Evolutionary conservation across 2,329 filamentous ascomycete species (phyloP), one percentile per base, ranked within the genome.

Genomic region (Escovopsis sp.): DNA sequence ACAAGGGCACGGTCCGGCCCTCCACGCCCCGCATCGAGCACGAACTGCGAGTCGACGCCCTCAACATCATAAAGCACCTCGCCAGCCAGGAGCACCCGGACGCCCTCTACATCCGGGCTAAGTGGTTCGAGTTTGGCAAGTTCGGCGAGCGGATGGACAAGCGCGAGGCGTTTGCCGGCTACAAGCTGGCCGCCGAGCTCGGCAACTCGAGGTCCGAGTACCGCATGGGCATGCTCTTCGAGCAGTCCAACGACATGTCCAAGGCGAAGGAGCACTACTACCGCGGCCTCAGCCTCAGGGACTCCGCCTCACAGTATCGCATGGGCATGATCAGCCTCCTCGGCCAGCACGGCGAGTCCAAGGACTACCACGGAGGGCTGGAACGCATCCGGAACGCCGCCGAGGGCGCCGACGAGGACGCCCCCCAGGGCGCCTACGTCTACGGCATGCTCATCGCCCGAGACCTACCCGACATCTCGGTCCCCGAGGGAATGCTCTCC

Each of bases 51-150:
- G 67, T 81, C 39, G 91, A 98, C 59, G 87, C 91, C 29, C 73
- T 94, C 64, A 95, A 88, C 57, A 91, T 98, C 47, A 82, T 95
- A 51, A 75, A 74, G 43, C 95, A 95, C 58, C 69, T 98, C 31
- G 84, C 89, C 20, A 82, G 88, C 40, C 91, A 98, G 59, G 78
- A 81, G 48, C 91, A 98, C 53, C 91, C 91, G 20, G 87, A 91
- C 56, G 91, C 91, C 20, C 78, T 93, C 50, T 98, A 96, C 59
- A 85, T 96, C 67, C 79, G 79, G 53, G 85, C 87, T 45, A 95
- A 94, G 72, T 98, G 91, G 91, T 71, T 94, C 39, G 91, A 98
- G 58, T 98, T 96, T 69, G 91, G 91, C 51, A 94, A 94, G 57
- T 96, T 95, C 57, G 87, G 86, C 33, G 79, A 81, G 60, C 78